phyloP scores from a whole-genome alignment of 495 filamentous ascomycete species.

The Podospora pseudoanserina region DNA sequence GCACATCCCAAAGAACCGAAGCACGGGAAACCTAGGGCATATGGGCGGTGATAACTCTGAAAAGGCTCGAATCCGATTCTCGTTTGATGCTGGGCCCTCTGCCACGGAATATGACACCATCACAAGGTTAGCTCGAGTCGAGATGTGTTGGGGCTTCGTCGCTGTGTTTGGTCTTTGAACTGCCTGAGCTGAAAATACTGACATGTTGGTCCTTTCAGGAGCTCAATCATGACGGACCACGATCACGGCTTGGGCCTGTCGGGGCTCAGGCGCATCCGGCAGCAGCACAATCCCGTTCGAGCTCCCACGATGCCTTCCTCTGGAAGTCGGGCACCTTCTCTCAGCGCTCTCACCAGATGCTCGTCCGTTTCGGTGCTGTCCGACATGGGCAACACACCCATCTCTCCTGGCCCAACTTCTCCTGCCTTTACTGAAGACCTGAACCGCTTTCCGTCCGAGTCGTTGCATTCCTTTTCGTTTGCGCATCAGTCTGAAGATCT shows the following conservation, averaged over 20 bases:
- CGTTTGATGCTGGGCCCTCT: slow-evolving; percentile 50
- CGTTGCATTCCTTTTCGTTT: slow-evolving; percentile 97
- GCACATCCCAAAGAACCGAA: slow-evolving; percentile 61
- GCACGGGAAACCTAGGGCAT: slow-evolving; percentile 56
- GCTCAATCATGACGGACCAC: slow-evolving; percentile 54
- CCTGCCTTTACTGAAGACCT: slow-evolving; percentile 84
- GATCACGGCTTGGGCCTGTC: slow-evolving; percentile 60
- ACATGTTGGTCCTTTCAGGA: slow-evolving; percentile 37
- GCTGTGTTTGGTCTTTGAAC: slow-evolving; percentile 18
- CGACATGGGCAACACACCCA: slow-evolving; percentile 38
- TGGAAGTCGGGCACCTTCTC: slow-evolving; percentile 60
- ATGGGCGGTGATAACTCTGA: slow-evolving; percentile 40
- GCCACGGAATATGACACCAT: slow-evolving; percentile 50
- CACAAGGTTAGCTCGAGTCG: slow-evolving; percentile 44
- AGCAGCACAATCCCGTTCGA: slow-evolving; percentile 64
- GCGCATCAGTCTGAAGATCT: slow-evolving; percentile 91
- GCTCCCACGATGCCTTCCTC: slow-evolving; percentile 60
- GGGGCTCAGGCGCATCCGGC: slow-evolving; percentile 88
- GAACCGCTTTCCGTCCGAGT: slow-evolving; percentile 88
- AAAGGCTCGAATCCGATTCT: slow-evolving; percentile 49
- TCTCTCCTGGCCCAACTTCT: slow-evolving; percentile 59
- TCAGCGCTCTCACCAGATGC: slow-evolving; percentile 55
- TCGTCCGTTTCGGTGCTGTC: slow-evolving; percentile 58
- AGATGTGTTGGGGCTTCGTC: neutral
- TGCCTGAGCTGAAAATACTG: slow-evolving; percentile 19